Conservation (phyloP, 1,284 basidiomycete genomes). For the Meira miltonrushii region DNA sequence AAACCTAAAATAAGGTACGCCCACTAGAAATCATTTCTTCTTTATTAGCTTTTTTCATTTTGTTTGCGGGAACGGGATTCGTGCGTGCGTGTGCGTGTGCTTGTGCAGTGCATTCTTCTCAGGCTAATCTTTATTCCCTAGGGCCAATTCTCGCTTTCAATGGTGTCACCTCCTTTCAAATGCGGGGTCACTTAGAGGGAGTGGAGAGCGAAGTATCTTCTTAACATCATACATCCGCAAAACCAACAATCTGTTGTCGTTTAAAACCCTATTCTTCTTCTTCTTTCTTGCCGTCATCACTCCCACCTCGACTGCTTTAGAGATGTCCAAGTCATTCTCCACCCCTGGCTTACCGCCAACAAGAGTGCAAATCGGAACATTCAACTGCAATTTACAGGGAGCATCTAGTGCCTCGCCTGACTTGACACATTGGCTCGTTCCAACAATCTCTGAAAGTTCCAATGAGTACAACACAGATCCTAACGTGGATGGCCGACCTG, state of each 20-base stretch:
- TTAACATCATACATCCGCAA: too few relatives aligned
- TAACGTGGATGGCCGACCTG: conserved; percentile 32
- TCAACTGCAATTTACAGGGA: conserved; percentile 77
- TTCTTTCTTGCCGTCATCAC: background rate
- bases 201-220: too few relatives aligned
- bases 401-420: conserved; percentile 52
- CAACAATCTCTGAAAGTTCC: conserved; percentile 37
- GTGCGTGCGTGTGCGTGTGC: too few relatives aligned
- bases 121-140: too few relatives aligned
- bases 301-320: background rate
- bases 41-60: too few relatives aligned
- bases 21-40: too few relatives aligned
- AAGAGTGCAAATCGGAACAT: conserved; percentile 73
- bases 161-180: background rate
- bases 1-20: too few relatives aligned
- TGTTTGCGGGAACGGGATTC: too few relatives aligned
- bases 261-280: too few relatives aligned
- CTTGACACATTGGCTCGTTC: conserved; percentile 49
- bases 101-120: too few relatives aligned
- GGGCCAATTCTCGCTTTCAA: background rate
- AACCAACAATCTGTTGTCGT: too few relatives aligned
- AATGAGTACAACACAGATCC: conserved; percentile 16
- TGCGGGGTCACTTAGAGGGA: too few relatives aligned
- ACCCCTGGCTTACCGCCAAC: conserved; percentile 10
- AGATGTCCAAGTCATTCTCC: background rate